Evolutionary conservation across 495 filamentous ascomycete species (phyloP).

Genomic region (Aspergillus ellipticus): DNA sequence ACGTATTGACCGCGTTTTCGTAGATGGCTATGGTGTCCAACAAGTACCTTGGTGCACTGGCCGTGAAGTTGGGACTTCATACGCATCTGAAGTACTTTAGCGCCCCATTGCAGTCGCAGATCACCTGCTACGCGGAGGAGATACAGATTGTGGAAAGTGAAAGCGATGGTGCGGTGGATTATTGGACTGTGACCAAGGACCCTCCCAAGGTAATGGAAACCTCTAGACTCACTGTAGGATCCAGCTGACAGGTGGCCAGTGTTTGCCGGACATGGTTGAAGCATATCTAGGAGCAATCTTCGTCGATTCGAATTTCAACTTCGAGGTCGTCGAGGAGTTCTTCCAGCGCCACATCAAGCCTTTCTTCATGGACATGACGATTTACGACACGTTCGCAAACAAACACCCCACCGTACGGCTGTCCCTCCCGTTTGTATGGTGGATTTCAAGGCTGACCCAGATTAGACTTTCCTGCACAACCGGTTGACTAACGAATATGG

Average conservation of each 20-base stretch:
- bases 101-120: conserved; percentile 54
- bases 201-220: conserved; percentile 62
- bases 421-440: conserved; percentile 10
- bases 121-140: conserved; percentile 66
- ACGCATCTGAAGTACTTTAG: conserved; percentile 64
- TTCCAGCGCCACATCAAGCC: conserved; percentile 67
- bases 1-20: conserved; percentile 7
- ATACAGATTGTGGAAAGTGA: conserved; percentile 53
- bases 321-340: conserved; percentile 66
- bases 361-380: conserved; percentile 82
- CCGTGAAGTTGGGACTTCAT: conserved; percentile 73
- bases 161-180: conserved; percentile 62
- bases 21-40: conserved; percentile 98
- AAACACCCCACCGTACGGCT: conserved; percentile 69
- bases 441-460: conserved; percentile 24
- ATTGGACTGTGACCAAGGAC: conserved; percentile 66
- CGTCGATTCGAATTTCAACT: conserved; percentile 84
- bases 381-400: conserved; percentile 87
- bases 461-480: conserved; percentile 52
- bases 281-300: conserved; percentile 88
- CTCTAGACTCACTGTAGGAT: not conserved
- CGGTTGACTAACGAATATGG: conserved; percentile 47
- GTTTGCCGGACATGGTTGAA: conserved; percentile 84
- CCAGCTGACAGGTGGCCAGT: conserved; percentile 39
- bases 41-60: conserved; percentile 82